Evolutionary conservation across 495 filamentous ascomycete genomes (phyloP).

Genomic region (Aspergillus bridgeri): DNA sequence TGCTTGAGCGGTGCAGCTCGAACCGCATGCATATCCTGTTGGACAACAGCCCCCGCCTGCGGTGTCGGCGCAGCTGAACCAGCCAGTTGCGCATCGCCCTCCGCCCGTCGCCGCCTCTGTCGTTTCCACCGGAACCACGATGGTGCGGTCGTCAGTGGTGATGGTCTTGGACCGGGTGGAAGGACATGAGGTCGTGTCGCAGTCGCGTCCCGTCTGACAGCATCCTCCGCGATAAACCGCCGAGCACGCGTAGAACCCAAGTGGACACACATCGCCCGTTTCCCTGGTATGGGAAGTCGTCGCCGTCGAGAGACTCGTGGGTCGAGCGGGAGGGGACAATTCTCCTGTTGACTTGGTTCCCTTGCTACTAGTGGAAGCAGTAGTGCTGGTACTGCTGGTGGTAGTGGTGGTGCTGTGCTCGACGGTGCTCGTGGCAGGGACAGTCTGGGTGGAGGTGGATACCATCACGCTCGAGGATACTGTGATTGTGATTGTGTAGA

Average conservation of each 20-base stretch:
- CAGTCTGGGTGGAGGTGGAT: constrained; percentile 40
- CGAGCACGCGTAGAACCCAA: constrained; percentile 71
- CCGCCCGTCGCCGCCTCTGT: constrained; percentile 27
- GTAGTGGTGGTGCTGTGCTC: constrained; percentile 25
- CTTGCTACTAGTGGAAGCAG: constrained; percentile 16
- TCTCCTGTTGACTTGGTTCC: constrained; percentile 21
- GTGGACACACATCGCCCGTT: constrained; percentile 56
- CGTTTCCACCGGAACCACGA: constrained; percentile 58
- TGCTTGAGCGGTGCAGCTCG: constrained; percentile 60
- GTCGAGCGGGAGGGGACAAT: constrained; percentile 48
- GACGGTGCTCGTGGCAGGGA: constrained; percentile 26
- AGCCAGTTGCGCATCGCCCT: constrained; percentile 66
- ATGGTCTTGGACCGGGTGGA: constrained; percentile 56
- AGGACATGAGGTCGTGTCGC: constrained; percentile 69
- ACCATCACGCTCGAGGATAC: constrained; percentile 40
- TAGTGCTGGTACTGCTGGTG: constrained; percentile 23
- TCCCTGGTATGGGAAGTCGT: constrained; percentile 26
- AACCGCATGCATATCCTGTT: constrained; percentile 66
- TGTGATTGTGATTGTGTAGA: constrained; percentile 47
- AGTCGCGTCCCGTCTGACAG: constrained; percentile 80
- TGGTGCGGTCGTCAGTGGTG: constrained; percentile 58
- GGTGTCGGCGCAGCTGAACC: constrained; percentile 68
- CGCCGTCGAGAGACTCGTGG: constrained; percentile 35
- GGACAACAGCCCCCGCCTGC: constrained; percentile 78
- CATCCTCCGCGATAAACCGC: constrained; percentile 68